phyloP scores from a whole-genome alignment of 805 yeast genomes.

The Ogataea methylovora region DNA sequence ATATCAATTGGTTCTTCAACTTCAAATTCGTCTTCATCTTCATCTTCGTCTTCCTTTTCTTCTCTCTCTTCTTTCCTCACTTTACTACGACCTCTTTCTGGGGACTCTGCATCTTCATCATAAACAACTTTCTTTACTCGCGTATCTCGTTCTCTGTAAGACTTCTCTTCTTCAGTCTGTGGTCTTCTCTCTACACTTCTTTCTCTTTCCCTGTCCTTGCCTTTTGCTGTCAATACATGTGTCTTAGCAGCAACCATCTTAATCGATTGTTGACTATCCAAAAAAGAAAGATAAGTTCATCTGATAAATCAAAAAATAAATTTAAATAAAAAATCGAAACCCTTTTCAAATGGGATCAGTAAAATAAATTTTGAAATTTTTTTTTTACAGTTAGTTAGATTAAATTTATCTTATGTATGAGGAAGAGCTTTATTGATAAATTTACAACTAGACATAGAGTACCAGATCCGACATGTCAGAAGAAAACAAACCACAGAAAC shows the following conservation, averaged over 20 bases:
- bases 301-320: too few species aligned
- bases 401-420: too few species aligned
- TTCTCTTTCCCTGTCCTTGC: slow-evolving; percentile 11
- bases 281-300: too few species aligned
- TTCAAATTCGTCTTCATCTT: slow-evolving; percentile 3
- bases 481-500: slow-evolving; percentile 26
- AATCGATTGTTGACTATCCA: too few species aligned
- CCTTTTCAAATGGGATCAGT: background rate
- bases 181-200: slow-evolving; percentile 15
- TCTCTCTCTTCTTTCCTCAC: background rate
- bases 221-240: slow-evolving; percentile 3
- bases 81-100: slow-evolving; percentile 1
- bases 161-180: background rate
- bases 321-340: too few species aligned
- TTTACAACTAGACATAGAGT: too few species aligned
- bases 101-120: too few species aligned
- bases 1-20: slow-evolving; percentile 24
- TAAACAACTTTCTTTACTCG: slow-evolving; percentile 3
- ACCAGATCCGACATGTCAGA: background rate
- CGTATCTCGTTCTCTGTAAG: slow-evolving; percentile 12
- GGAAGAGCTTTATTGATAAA: too few species aligned
- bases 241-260: slow-evolving; percentile 10
- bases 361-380: too few species aligned
- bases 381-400: too few species aligned
- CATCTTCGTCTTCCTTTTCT: slow-evolving; percentile 1